Percentiles rank a stretch among this genome's conserved stretches.
These are phyloP conservation scores for Moesziomyces globuligerus DNA, from an alignment of 1,284 basidiomycete genomes.

Conservation along the genomic window DNA sequence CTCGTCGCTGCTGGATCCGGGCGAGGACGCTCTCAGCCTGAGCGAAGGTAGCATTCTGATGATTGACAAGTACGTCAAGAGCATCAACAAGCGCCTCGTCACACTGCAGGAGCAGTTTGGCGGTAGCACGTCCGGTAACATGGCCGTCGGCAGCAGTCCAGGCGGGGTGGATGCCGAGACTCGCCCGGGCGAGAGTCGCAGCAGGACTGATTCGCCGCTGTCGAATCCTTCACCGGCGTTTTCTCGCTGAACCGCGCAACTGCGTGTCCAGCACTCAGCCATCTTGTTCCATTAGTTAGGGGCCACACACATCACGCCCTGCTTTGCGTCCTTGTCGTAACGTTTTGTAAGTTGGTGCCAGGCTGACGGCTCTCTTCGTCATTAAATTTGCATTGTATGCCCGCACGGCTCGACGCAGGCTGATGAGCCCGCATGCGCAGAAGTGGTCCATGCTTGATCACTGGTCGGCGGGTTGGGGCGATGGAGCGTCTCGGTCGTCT, in stretches of 20 bases:
- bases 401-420: background rate
- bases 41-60: conserved; percentile 54
- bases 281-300: too few species aligned
- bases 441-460: background rate
- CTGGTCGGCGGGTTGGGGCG: background rate
- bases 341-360: background rate
- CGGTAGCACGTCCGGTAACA: conserved; percentile 4
- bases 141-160: conserved; percentile 9
- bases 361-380: background rate
- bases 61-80: conserved; percentile 63
- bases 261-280: too few species aligned
- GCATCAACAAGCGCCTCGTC: conserved; percentile 58
- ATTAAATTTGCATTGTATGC: conserved; percentile 4
- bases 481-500: conserved; percentile 2
- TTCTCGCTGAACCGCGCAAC: conserved; percentile 4
- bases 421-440: background rate
- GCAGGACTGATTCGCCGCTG: conserved; percentile 24
- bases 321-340: too few species aligned
- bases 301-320: too few species aligned
- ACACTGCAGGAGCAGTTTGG: conserved; percentile 47
- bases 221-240: conserved; percentile 17
- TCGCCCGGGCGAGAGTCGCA: conserved; percentile 22
- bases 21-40: conserved; percentile 74
- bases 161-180: conserved; percentile 16
- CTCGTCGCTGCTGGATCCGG: conserved; percentile 87